Percentiles rank a stretch among this genome's conserved stretches.
These are phyloP conservation scores for Fusarium sp. DNA, from an alignment of 2,329 filamentous ascomycete genomes.

Conservation along the genomic window DNA sequence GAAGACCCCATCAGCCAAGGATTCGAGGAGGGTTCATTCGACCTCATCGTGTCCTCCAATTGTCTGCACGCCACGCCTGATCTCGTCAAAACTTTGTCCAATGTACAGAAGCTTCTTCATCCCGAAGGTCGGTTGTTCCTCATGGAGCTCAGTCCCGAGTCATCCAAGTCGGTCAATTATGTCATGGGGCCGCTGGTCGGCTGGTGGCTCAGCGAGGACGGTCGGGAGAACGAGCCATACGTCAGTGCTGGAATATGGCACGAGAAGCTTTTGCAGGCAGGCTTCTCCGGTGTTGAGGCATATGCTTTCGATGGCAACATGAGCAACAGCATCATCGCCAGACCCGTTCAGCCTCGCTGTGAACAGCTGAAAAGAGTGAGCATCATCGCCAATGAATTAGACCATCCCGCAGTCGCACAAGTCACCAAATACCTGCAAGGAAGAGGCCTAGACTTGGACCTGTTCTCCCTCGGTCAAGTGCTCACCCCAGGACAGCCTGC, in stretches of 20 bases:
- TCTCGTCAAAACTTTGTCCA: conserved; percentile 15
- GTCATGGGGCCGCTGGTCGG: conserved; percentile 12
- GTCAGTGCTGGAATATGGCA: conserved; percentile 11
- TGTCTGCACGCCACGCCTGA: conserved; percentile 20
- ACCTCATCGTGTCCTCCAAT: conserved; percentile 22
- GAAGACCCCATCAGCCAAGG: conserved; percentile 17
- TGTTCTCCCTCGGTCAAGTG: conserved; percentile 8
- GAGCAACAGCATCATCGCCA: conserved; percentile 13
- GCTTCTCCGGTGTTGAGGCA: conserved; percentile 12
- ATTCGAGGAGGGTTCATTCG: conserved; percentile 19
- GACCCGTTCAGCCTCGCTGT: conserved; percentile 4
- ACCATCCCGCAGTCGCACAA: conserved; percentile 1
- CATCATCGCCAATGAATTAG: not conserved
- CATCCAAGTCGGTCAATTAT: conserved; percentile 17
- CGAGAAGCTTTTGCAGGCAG: conserved; percentile 3
- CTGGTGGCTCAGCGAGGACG: conserved; percentile 13
- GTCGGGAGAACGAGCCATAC: conserved; percentile 5
- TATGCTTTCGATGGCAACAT: conserved; percentile 16
- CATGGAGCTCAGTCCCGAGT: conserved; percentile 10
- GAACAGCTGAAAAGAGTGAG: conserved; percentile 9
- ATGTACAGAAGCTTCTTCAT: conserved; percentile 20
- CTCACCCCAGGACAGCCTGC: conserved; percentile 10
- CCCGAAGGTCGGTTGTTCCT: conserved; percentile 22
- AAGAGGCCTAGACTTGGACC: conserved; percentile 3
- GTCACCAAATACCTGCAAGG: not conserved